Evolutionary conservation across 2,329 filamentous ascomycete genomes (phyloP).

Genomic region (Xylariomycetidae sp.): DNA sequence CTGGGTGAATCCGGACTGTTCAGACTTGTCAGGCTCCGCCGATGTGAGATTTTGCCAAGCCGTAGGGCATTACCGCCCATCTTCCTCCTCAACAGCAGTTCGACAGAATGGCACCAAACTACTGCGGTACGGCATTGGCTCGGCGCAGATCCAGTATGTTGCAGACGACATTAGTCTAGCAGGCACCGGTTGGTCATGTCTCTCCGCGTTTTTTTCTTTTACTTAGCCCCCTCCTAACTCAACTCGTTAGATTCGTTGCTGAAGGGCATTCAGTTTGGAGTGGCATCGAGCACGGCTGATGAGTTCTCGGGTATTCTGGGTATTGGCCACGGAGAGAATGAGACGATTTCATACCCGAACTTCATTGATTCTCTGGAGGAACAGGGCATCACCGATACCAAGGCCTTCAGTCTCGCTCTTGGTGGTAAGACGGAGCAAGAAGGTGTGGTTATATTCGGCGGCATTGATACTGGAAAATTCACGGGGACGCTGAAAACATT

Average conservation of each 20-base stretch:
- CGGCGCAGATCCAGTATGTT: conserved; percentile 46
- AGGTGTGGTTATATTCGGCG: conserved; percentile 65
- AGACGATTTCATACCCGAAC: conserved; percentile 44
- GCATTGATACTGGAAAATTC: conserved; percentile 62
- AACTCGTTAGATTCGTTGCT: conserved; percentile 32
- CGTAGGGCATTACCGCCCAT: conserved; percentile 39
- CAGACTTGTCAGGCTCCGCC: conserved; percentile 32
- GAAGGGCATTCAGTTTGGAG: conserved; percentile 57
- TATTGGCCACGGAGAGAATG: conserved; percentile 60
- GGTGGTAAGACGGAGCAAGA: conserved; percentile 56
- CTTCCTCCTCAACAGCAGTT: conserved; percentile 35
- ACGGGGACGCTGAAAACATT: conserved; percentile 53
- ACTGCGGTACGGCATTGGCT: conserved; percentile 47
- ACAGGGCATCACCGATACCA: conserved; percentile 52
- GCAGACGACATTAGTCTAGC: conserved; percentile 40
- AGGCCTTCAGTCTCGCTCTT: conserved; percentile 62
- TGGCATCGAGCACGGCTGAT: conserved; percentile 47
- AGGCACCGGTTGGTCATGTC: conserved; percentile 25
- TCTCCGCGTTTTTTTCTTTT: no score
- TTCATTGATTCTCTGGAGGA: conserved; percentile 45
- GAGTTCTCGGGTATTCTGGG: conserved; percentile 63
- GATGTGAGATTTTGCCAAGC: conserved; percentile 42
- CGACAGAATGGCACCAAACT: conserved; percentile 31
- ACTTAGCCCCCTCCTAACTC: no score
- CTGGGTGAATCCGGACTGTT: conserved; percentile 59